phyloP scores from a whole-genome alignment of 768 basidiomycete species.

The Lentinula raphanica region DNA sequence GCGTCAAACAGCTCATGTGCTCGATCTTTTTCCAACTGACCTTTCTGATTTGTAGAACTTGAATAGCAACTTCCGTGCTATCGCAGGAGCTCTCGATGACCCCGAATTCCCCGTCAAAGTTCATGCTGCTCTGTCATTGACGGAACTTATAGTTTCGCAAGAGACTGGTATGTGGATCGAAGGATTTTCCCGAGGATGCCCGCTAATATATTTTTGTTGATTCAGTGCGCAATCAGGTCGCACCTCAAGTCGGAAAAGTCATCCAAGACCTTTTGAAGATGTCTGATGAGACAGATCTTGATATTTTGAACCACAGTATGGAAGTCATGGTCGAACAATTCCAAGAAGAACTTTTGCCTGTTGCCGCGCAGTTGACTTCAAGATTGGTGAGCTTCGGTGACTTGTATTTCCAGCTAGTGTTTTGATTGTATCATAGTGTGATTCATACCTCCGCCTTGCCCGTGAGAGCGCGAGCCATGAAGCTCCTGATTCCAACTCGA shows the following conservation, averaged over 20 bases:
- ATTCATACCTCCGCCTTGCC: slow-evolving; percentile 76
- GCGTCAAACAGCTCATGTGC: not conserved
- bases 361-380: slow-evolving; percentile 73
- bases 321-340: slow-evolving; percentile 84
- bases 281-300: slow-evolving; percentile 87
- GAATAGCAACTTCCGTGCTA: slow-evolving; percentile 56
- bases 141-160: slow-evolving; percentile 64
- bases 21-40: not conserved
- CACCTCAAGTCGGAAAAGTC: slow-evolving; percentile 79
- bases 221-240: slow-evolving; percentile 62
- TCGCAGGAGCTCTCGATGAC: slow-evolving; percentile 69
- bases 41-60: slow-evolving; percentile 41
- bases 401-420: not conserved
- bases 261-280: slow-evolving; percentile 87
- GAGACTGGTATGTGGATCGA: slow-evolving; percentile 46
- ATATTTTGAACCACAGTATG: slow-evolving; percentile 78
- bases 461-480: slow-evolving; percentile 54
- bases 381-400: slow-evolving; percentile 51
- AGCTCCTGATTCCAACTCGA: slow-evolving; percentile 38
- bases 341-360: slow-evolving; percentile 78
- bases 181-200: not conserved
- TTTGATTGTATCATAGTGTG: slow-evolving; percentile 45
- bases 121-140: slow-evolving; percentile 75
- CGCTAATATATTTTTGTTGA: not conserved
- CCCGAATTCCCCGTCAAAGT: slow-evolving; percentile 78